These are phyloP conservation scores for Teunomyces lycoperdinae DNA, from an alignment of 805 yeast genomes.

Conservation along the genomic window DNA sequence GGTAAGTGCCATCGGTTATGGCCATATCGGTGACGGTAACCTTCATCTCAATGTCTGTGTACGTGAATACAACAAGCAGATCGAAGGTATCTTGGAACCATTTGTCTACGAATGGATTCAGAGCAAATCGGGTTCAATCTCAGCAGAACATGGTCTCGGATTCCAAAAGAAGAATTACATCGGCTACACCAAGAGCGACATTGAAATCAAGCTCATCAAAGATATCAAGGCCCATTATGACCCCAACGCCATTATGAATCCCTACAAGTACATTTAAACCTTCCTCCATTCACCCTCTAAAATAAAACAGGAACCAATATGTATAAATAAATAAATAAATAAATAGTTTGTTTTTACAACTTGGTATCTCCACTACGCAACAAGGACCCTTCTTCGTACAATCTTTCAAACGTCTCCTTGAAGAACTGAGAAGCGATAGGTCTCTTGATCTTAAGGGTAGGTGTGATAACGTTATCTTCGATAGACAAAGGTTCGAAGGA, in stretches of 20 bases:
- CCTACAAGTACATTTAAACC: constrained; percentile 75
- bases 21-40: constrained; percentile 98
- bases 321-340: constrained; percentile 3
- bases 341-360: constrained; percentile 2
- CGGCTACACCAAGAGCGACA: constrained; percentile 74
- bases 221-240: constrained; percentile 79
- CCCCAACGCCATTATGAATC: constrained; percentile 90
- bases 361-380: constrained; percentile 4
- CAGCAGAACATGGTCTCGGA: constrained; percentile 98
- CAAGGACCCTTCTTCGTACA: constrained; percentile 39
- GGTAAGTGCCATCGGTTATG: constrained; percentile 88
- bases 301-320: neutral
- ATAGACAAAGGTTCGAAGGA: constrained; percentile 40
- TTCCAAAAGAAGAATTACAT: constrained; percentile 92
- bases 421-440: constrained; percentile 33
- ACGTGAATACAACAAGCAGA: constrained; percentile 72
- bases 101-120: constrained; percentile 90
- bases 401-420: constrained; percentile 19
- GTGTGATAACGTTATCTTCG: constrained; percentile 64
- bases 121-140: constrained; percentile 74
- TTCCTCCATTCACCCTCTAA: too few relatives aligned
- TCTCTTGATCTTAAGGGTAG: constrained; percentile 55
- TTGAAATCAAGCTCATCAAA: constrained; percentile 72
- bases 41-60: constrained; percentile 91
- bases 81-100: constrained; percentile 85